Conservation (phyloP, 2,329 filamentous ascomycete species). For the Dothidotthia symphoricarpi region DNA sequence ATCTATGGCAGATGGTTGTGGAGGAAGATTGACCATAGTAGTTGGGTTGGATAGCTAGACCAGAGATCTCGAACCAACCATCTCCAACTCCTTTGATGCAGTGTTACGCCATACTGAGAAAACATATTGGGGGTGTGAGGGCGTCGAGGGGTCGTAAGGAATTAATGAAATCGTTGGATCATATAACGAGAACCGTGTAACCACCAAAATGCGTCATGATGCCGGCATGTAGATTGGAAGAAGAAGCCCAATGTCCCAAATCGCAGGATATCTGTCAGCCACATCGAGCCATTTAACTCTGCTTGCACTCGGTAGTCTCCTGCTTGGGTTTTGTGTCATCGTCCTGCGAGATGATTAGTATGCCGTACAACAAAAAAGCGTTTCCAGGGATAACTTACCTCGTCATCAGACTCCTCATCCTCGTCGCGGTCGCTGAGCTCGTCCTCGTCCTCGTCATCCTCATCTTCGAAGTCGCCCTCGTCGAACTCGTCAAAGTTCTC, state of each 20-base stretch:
- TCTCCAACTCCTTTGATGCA: conserved; percentile 27
- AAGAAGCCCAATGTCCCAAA: conserved; percentile 23
- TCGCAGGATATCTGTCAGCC: conserved; percentile 19
- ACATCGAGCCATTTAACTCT: conserved; percentile 36
- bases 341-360: conserved; percentile 30
- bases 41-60: conserved; percentile 26
- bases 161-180: conserved; percentile 1
- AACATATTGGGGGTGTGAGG: conserved; percentile 18
- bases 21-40: conserved; percentile 19
- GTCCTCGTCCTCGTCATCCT: conserved; percentile 89
- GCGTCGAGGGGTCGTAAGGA: conserved; percentile 13
- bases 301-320: conserved; percentile 48
- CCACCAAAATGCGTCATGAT: conserved; percentile 25
- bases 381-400: conserved; percentile 26
- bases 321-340: conserved; percentile 47
- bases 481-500: conserved; percentile 89
- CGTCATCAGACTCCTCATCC: conserved; percentile 54
- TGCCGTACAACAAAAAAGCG: neutral
- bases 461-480: conserved; percentile 80
- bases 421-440: conserved; percentile 79
- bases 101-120: conserved; percentile 28
- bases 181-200: conserved; percentile 15
- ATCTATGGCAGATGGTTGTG: neutral
- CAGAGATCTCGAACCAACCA: conserved; percentile 16
- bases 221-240: conserved; percentile 34